These are phyloP conservation scores for Dinochytrium kinnereticum DNA, from an alignment of 371 early-diverging fungal genomes.

Conservation along the genomic window DNA sequence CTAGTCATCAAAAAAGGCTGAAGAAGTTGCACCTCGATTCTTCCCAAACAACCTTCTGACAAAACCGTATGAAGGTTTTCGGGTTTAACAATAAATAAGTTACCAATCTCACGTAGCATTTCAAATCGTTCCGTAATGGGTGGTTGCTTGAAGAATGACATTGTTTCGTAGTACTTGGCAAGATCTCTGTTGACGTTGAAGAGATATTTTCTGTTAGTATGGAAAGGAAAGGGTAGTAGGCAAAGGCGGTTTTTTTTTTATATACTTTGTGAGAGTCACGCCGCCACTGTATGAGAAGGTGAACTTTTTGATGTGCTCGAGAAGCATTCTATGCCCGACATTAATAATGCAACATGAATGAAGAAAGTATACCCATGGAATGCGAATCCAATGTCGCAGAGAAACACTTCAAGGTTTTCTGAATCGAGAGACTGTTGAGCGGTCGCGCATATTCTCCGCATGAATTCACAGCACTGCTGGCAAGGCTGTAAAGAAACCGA, in stretches of 20 bases:
- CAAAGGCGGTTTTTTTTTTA: no score
- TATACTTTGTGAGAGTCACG: conserved; percentile 81
- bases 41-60: conserved; percentile 80
- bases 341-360: not conserved
- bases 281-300: conserved; percentile 83
- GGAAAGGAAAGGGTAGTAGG: not conserved
- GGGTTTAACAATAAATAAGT: conserved; percentile 88
- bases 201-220: not conserved
- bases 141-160: conserved; percentile 76
- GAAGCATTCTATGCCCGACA: conserved; percentile 65
- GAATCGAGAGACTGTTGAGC: conserved; percentile 72
- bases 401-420: conserved; percentile 77
- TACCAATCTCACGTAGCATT: conserved; percentile 89
- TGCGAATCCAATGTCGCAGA: conserved; percentile 76
- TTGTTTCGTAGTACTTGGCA: conserved; percentile 87
- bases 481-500: conserved; percentile 47
- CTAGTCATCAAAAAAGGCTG: conserved; percentile 86
- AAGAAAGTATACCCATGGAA: conserved; percentile 72
- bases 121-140: conserved; percentile 83
- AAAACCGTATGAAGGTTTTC: conserved; percentile 84
- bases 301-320: conserved; percentile 92
- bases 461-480: conserved; percentile 43
- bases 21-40: conserved; percentile 75
- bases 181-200: conserved; percentile 71
- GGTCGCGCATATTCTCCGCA: conserved; percentile 51